Evolutionary conservation across 257 asterid species (phyloP).

Genomic region (Penstemon newberryi): DNA sequence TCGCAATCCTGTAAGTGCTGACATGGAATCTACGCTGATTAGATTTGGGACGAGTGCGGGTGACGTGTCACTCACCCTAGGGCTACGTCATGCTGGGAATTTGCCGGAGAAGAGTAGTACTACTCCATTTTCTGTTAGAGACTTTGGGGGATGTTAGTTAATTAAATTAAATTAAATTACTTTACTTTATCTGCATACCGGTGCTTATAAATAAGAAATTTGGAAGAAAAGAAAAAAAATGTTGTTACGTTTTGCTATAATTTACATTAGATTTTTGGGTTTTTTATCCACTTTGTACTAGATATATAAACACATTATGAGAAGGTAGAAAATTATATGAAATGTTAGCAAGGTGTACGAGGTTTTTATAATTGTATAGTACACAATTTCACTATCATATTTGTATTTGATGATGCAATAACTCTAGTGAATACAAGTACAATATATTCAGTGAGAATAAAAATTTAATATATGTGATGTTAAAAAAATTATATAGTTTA

Average conservation of each 20-base stretch:
- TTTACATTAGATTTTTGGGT: neutral
- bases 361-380: conserved; percentile 55
- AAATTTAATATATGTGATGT: too few species aligned
- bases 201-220: conserved; percentile 37
- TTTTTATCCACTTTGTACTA: conserved; percentile 6
- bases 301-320: conserved; percentile 34
- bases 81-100: conserved; percentile 93
- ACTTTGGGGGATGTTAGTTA: conserved; percentile 50
- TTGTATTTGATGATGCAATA: too few species aligned
- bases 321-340: conserved; percentile 28
- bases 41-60: conserved; percentile 75
- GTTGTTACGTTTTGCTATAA: conserved; percentile 14
- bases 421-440: too few species aligned
- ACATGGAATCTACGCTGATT: conserved; percentile 52
- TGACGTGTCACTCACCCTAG: conserved; percentile 93
- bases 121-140: conserved; percentile 57
- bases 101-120: conserved; percentile 59
- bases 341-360: conserved; percentile 40
- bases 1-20: conserved; percentile 28
- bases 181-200: conserved; percentile 1
- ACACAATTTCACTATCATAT: neutral
- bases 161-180: neutral
- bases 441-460: too few species aligned
- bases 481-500: too few species aligned
- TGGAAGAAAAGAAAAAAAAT: neutral